A percentile compares a stretch with the other conserved stretches of the same genome.
Evolutionary conservation across 2,329 filamentous ascomycete species (phyloP).

Genomic region (Parascedosporium putredinis): DNA sequence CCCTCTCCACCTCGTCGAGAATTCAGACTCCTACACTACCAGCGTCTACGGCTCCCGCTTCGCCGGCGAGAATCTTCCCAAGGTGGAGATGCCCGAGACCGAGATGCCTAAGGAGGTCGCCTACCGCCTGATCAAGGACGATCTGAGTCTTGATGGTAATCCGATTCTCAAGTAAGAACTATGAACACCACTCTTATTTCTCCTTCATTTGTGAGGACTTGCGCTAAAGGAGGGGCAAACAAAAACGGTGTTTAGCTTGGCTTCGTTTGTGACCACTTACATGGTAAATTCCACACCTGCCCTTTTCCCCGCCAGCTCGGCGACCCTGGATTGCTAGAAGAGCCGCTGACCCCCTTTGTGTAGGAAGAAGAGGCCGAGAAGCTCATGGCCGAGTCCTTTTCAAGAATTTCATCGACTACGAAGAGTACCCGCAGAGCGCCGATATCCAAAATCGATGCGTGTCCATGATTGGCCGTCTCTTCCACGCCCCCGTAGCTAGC

Average conservation of each 20-base stretch:
- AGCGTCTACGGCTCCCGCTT: constrained; percentile 85
- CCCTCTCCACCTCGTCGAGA: constrained; percentile 37
- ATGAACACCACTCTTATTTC: no score
- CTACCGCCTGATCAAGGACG: constrained; percentile 96
- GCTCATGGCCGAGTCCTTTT: constrained; percentile 84
- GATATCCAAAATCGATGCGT: constrained; percentile 89
- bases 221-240: constrained; percentile 11
- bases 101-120: constrained; percentile 90
- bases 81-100: constrained; percentile 73
- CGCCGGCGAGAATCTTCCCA: constrained; percentile 69
- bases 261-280: constrained; percentile 91
- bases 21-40: constrained; percentile 54
- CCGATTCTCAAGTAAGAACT: constrained; percentile 75
- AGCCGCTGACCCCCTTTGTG: not conserved
- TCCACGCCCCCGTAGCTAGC: constrained; percentile 59
- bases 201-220: no score
- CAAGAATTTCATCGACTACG: constrained; percentile 95
- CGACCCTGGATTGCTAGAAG: no score
- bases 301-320: no score
- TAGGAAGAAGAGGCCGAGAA: constrained; percentile 91
- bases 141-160: constrained; percentile 82
- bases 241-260: constrained; percentile 46
- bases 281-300: no score
- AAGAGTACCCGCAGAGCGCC: constrained; percentile 71
- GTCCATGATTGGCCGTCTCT: constrained; percentile 81